These are phyloP conservation scores for Microbotryum silenes-acaulis DNA, from an alignment of 1,284 basidiomycete genomes.

Conservation along the genomic window DNA sequence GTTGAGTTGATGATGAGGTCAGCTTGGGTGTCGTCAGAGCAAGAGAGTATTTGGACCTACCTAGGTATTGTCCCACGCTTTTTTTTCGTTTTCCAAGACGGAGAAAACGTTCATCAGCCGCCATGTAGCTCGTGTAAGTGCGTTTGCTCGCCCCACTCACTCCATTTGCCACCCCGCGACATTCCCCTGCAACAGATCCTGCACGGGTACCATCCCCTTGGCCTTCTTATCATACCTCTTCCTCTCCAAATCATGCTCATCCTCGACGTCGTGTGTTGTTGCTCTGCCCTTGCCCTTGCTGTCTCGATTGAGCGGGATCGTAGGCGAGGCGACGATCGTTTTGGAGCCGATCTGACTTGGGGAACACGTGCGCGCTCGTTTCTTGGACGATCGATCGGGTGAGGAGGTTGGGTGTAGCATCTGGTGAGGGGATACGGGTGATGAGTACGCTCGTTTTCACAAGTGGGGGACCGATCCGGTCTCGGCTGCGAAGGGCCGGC, in stretches of 20 bases:
- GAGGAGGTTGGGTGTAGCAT: conserved; percentile 8
- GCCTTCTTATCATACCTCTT: conserved; percentile 4
- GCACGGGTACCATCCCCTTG: conserved; percentile 10
- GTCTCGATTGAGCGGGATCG: neutral
- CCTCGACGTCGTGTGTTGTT: neutral
- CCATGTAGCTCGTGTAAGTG: too few species aligned
- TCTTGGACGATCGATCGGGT: neutral
- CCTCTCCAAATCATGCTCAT: neutral
- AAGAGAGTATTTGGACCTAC: neutral
- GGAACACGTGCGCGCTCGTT: conserved; percentile 9
- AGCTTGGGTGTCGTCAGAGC: neutral
- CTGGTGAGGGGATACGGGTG: conserved; percentile 4
- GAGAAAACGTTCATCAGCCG: neutral
- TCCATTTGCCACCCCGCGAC: conserved; percentile 25
- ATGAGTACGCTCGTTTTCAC: neutral
- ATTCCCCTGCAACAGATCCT: conserved; percentile 22
- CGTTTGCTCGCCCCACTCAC: conserved; percentile 4
- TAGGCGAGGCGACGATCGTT: neutral
- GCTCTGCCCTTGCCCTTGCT: conserved; percentile 18
- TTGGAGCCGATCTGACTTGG: conserved; percentile 3
- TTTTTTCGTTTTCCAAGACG: neutral
- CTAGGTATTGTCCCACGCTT: conserved; percentile 29
- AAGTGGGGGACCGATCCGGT: neutral
- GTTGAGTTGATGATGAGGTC: neutral
- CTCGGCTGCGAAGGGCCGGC: neutral